Conservation (phyloP, 2,329 filamentous ascomycete species). For the Aspergillus versicolor region DNA sequence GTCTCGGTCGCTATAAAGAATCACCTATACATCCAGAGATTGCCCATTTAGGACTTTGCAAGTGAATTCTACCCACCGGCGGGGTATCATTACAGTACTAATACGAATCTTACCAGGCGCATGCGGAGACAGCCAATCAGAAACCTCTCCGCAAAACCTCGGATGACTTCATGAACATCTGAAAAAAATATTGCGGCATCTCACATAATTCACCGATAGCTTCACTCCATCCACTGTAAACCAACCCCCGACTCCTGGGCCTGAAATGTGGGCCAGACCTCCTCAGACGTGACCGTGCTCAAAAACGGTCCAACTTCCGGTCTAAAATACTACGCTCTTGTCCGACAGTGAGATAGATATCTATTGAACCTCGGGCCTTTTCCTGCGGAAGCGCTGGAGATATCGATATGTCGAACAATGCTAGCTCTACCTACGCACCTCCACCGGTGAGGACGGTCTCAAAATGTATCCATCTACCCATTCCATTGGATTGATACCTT, state of each 20-base stretch:
- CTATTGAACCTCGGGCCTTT: slow-evolving; percentile 1
- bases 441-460: slow-evolving; percentile 32
- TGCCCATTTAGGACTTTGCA: no score
- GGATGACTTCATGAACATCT: slow-evolving; percentile 21
- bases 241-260: background rate
- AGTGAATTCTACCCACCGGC: background rate
- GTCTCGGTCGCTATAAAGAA: no score
- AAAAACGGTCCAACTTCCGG: slow-evolving; percentile 6
- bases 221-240: background rate
- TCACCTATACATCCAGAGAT: no score
- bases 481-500: background rate
- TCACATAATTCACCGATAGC: background rate
- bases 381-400: slow-evolving; percentile 8
- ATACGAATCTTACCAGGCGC: background rate
- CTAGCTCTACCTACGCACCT: slow-evolving; percentile 22
- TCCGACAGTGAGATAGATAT: background rate
- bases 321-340: background rate
- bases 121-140: slow-evolving; percentile 14
- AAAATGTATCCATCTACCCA: slow-evolving; percentile 24
- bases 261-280: slow-evolving; percentile 10
- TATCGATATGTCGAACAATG: slow-evolving; percentile 36
- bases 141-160: background rate
- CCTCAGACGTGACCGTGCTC: slow-evolving; percentile 8
- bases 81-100: background rate
- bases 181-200: slow-evolving; percentile 11